These are phyloP conservation scores for Acacia crassicarpa DNA, from an alignment of 306 rosid genomes.

Conservation along the genomic window DNA sequence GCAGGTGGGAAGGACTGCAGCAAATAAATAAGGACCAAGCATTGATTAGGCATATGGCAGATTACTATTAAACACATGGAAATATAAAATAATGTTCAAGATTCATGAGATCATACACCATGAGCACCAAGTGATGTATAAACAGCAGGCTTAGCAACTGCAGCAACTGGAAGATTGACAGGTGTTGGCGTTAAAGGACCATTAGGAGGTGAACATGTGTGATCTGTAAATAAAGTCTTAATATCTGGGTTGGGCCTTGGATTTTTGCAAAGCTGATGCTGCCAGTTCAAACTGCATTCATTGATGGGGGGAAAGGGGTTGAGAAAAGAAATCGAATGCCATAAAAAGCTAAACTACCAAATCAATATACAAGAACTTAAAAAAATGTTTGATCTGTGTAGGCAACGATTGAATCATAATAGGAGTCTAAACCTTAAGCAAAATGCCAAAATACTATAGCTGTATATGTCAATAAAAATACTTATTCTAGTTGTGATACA, in stretches of 20 bases:
- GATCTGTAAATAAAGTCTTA: constrained; percentile 80
- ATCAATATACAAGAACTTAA: background rate
- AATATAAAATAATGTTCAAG: constrained; percentile 27
- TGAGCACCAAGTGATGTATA: constrained; percentile 69
- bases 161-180: constrained; percentile 71
- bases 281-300: constrained; percentile 90
- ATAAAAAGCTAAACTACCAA: constrained; percentile 21
- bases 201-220: constrained; percentile 65
- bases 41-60: constrained; percentile 19
- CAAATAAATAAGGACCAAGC: constrained; percentile 22
- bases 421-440: background rate
- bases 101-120: constrained; percentile 65
- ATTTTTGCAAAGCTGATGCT: constrained; percentile 83
- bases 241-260: constrained; percentile 79
- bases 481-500: constrained; percentile 7
- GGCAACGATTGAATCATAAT: background rate
- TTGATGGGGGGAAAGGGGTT: constrained; percentile 26
- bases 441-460: constrained; percentile 10
- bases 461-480: background rate
- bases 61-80: background rate
- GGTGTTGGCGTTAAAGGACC: constrained; percentile 69
- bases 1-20: constrained; percentile 70
- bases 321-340: background rate
- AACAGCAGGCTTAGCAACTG: constrained; percentile 71
- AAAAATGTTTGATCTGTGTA: background rate